Percentiles rank a stretch among this genome's conserved stretches.
Evolutionary conservation across 129 eudicot genomes (phyloP).

Genomic region (Flaveria sonorensis): DNA sequence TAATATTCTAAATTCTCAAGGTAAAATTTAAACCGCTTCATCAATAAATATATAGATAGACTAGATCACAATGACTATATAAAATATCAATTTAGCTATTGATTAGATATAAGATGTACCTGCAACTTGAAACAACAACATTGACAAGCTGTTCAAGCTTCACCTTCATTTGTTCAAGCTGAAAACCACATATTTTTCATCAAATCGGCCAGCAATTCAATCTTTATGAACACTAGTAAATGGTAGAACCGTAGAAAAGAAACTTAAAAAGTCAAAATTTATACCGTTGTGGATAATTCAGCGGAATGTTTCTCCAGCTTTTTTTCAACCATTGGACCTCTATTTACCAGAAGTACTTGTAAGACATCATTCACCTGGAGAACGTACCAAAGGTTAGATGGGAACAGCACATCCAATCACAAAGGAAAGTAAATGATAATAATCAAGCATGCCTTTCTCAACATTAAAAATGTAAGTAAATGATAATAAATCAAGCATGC

Average conservation of each 20-base stretch:
- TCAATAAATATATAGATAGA: neutral
- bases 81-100: neutral
- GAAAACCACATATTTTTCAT: slow-evolving; percentile 27
- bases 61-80: neutral
- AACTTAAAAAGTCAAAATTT: slow-evolving; percentile 3
- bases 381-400: neutral
- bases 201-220: slow-evolving; percentile 5
- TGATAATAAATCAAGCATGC: neutral
- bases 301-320: slow-evolving; percentile 53
- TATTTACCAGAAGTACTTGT: slow-evolving; percentile 52
- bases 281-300: slow-evolving; percentile 57
- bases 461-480: too few relatives aligned
- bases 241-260: neutral
- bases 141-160: slow-evolving; percentile 74
- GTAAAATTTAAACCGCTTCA: neutral
- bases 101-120: slow-evolving; percentile 41
- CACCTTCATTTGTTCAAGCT: slow-evolving; percentile 62
- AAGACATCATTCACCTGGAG: slow-evolving; percentile 62
- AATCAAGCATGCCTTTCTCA: neutral
- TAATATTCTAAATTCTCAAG: neutral
- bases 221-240: neutral
- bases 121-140: slow-evolving; percentile 55
- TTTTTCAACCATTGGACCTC: slow-evolving; percentile 46
- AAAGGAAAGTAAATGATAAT: neutral
- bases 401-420: neutral